Conservation (phyloP, 73 alveolate genomes). For the Tetrahymena thermophila region DNA sequence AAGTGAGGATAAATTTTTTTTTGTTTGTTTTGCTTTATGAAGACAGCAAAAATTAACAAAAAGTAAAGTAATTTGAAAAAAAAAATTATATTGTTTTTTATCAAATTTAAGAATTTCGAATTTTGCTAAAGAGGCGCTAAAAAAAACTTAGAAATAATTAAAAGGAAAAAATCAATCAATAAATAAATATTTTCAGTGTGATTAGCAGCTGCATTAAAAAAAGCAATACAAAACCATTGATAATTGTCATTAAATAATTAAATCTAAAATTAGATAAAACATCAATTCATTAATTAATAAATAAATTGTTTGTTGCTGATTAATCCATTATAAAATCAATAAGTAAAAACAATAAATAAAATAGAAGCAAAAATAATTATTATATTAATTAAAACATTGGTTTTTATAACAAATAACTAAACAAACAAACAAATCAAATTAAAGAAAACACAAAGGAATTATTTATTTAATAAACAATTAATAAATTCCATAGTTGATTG, state of each 20-base stretch:
- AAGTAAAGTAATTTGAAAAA: neutral
- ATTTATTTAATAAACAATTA: too few relatives aligned
- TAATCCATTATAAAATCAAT: neutral
- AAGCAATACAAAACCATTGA: neutral
- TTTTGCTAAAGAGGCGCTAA: neutral
- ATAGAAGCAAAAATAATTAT: too few relatives aligned
- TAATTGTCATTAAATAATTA: neutral
- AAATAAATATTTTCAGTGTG: neutral
- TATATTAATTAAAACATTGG: neutral
- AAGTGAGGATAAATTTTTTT: neutral
- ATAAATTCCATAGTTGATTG: neutral
- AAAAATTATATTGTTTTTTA: neutral
- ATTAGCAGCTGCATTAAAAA: neutral
- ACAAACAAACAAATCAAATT: too few relatives aligned
- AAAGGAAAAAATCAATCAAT: neutral
- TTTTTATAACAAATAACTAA: too few relatives aligned
- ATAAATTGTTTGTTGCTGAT: too few relatives aligned
- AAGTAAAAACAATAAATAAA: neutral
- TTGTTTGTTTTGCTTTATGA: neutral
- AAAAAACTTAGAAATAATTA: neutral
- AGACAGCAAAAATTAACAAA: neutral
- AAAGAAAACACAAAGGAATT: neutral
- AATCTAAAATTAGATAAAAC: neutral
- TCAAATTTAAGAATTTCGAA: neutral
- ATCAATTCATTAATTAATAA: neutral